Conservation (phyloP, 2,329 filamentous ascomycete species). For the Nigrospora osmanthi region DNA sequence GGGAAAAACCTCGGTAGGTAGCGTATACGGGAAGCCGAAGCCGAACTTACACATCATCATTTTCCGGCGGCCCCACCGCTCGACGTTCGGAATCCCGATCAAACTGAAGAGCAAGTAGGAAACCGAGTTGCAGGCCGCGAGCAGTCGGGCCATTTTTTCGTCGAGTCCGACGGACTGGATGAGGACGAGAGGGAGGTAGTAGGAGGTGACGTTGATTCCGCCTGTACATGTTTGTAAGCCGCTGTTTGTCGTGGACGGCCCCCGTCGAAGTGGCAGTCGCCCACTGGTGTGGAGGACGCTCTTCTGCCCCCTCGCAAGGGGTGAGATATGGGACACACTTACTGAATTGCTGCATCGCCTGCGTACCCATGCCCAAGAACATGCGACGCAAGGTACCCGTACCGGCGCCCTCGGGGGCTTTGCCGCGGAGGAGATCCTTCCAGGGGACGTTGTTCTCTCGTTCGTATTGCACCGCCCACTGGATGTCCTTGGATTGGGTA, state of each 20-base stretch:
- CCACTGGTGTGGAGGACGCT: too few relatives aligned
- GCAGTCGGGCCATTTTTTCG: constrained; percentile 38
- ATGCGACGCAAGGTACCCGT: constrained; percentile 42
- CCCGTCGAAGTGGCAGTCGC: too few relatives aligned
- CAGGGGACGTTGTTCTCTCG: constrained; percentile 38
- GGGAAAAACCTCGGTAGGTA: background rate
- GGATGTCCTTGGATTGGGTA: constrained; percentile 19
- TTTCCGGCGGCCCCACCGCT: constrained; percentile 41
- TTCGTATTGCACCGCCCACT: constrained; percentile 21
- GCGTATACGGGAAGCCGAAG: too few relatives aligned
- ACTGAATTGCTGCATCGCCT: constrained; percentile 16
- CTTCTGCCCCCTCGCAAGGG: too few relatives aligned
- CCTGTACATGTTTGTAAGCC: constrained; percentile 15
- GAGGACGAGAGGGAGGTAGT: constrained; percentile 38
- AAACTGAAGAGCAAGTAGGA: constrained; percentile 20
- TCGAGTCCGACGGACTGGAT: constrained; percentile 42
- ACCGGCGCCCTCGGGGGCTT: constrained; percentile 31
- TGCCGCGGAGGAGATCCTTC: constrained; percentile 38
- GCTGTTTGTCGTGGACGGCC: too few relatives aligned
- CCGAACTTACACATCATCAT: constrained; percentile 41
- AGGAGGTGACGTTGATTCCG: constrained; percentile 20
- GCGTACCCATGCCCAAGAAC: constrained; percentile 41
- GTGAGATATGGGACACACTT: background rate
- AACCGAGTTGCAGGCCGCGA: constrained; percentile 38
- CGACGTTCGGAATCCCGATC: constrained; percentile 17